Conservation (phyloP, 1,284 basidiomycete species). For the Ustilago loliicola region DNA sequence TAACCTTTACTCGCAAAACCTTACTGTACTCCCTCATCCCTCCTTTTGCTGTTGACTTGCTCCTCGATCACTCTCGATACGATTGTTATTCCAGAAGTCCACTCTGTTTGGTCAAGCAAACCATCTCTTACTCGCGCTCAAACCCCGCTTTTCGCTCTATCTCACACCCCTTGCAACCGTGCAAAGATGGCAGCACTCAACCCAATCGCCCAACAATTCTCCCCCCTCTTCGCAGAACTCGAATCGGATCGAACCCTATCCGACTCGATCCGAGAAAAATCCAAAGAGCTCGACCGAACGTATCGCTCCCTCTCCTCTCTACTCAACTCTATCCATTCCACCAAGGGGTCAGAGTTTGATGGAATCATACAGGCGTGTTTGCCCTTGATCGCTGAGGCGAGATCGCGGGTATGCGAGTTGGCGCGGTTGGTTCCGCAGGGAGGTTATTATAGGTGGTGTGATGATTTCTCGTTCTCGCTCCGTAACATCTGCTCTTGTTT, state of each 20-base stretch:
- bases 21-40: background rate
- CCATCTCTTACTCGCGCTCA: too few species aligned
- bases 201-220: constrained; percentile 28
- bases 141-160: too few species aligned
- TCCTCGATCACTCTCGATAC: too few species aligned
- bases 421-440: constrained; percentile 30
- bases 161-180: background rate
- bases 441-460: constrained; percentile 44
- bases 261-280: constrained; percentile 49
- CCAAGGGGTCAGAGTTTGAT: constrained; percentile 21
- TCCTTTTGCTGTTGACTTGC: background rate
- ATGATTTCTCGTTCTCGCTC: constrained; percentile 36
- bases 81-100: too few species aligned
- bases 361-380: background rate
- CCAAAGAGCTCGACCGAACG: constrained; percentile 53
- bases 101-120: too few species aligned
- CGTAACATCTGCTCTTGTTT: constrained; percentile 35
- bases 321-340: constrained; percentile 53
- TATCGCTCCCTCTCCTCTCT: constrained; percentile 37
- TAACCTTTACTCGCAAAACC: background rate
- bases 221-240: constrained; percentile 50
- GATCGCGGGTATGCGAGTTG: constrained; percentile 13
- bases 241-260: constrained; percentile 42
- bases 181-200: background rate
- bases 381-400: background rate